A percentile compares a stretch with the other conserved stretches of the same genome.
Evolutionary conservation across 768 basidiomycete genomes (phyloP).

Genomic region (Cystobasidium onofrii): DNA sequence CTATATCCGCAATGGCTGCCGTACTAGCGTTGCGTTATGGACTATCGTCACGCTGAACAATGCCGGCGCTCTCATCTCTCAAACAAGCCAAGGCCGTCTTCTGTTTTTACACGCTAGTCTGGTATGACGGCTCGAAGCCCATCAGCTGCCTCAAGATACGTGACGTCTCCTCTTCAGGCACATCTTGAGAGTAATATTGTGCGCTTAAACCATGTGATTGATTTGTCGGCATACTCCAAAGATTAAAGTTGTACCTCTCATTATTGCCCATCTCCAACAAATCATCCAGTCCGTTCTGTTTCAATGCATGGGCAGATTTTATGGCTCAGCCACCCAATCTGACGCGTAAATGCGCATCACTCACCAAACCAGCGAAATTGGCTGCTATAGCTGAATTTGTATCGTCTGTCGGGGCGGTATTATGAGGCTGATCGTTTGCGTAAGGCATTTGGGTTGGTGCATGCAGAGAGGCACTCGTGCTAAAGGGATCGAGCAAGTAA

Average conservation of each 20-base stretch:
- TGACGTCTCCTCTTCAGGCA: background rate
- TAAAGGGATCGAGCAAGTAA: background rate
- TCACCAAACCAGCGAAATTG: slow-evolving; percentile 1
- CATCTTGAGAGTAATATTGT: background rate
- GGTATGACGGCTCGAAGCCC: background rate
- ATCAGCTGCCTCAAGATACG: background rate
- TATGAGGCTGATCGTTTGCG: background rate
- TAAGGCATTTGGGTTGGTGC: background rate
- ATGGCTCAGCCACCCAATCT: too few species aligned
- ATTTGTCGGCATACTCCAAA: background rate
- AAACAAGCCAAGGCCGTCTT: background rate
- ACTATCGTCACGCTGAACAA: too few species aligned
- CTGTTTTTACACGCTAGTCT: background rate
- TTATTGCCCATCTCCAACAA: background rate
- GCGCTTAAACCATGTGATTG: background rate
- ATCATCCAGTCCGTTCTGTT: background rate
- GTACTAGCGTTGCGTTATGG: background rate
- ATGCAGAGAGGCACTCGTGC: background rate
- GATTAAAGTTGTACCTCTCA: slow-evolving; percentile 2
- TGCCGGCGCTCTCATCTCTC: too few species aligned
- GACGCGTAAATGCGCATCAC: background rate
- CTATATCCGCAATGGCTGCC: background rate
- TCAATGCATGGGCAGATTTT: too few species aligned
- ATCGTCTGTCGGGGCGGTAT: background rate
- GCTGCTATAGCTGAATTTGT: background rate